These are phyloP conservation scores for Setomelanomma holmii DNA, from an alignment of 2,329 filamentous ascomycete species.

Conservation along the genomic window DNA sequence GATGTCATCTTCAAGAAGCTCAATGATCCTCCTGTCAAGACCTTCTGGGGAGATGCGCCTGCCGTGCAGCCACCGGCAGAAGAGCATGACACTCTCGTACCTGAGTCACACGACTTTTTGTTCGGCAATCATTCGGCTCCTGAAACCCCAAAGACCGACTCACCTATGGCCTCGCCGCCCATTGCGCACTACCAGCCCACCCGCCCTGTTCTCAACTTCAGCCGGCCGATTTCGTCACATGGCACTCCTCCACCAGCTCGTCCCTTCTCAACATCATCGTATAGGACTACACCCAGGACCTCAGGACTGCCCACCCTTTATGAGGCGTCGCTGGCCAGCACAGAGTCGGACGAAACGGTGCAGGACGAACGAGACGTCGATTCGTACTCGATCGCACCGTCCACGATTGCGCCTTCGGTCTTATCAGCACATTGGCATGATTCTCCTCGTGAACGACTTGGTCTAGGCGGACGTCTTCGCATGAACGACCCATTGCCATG, in stretches of 20 bases:
- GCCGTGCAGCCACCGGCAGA: slow-evolving; percentile 18
- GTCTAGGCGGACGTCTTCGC: slow-evolving; percentile 43
- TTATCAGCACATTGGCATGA: slow-evolving; percentile 47
- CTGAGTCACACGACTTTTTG: slow-evolving; percentile 38
- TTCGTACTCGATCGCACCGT: slow-evolving; percentile 35
- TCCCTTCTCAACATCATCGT: slow-evolving; percentile 13
- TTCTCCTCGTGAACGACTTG: slow-evolving; percentile 46
- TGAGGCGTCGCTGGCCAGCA: slow-evolving; percentile 38
- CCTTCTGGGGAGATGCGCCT: slow-evolving; percentile 22
- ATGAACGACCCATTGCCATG: slow-evolving; percentile 44
- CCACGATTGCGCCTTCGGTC: slow-evolving; percentile 43
- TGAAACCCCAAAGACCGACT: slow-evolving; percentile 14
- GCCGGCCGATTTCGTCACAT: slow-evolving; percentile 22
- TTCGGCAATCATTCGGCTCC: slow-evolving; percentile 22
- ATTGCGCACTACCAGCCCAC: slow-evolving; percentile 22
- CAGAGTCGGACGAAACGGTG: slow-evolving; percentile 22
- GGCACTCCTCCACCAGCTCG: slow-evolving; percentile 12
- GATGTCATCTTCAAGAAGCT: slow-evolving; percentile 36
- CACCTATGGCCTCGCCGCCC: slow-evolving; percentile 3
- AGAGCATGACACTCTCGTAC: slow-evolving; percentile 18
- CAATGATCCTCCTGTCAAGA: slow-evolving; percentile 27
- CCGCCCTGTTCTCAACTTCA: slow-evolving; percentile 32
- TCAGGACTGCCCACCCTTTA: slow-evolving; percentile 42
- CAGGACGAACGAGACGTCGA: slow-evolving; percentile 19
- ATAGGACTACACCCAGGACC: slow-evolving; percentile 18